Evolutionary conservation across 495 filamentous ascomycete species (phyloP).

Genomic region (Podospora comata): DNA sequence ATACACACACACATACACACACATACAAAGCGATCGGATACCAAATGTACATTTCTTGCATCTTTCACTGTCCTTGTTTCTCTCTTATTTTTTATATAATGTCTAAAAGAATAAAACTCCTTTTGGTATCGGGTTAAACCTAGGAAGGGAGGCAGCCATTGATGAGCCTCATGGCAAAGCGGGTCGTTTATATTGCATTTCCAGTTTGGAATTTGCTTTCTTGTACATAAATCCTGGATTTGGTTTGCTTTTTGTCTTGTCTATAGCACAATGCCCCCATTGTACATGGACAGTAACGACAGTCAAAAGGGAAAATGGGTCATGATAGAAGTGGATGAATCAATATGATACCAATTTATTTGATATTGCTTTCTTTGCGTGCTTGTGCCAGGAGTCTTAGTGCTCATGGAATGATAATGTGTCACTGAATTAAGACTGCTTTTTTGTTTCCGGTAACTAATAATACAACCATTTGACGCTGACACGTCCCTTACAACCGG

Average conservation of each 20-base stretch:
- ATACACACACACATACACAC: too few species aligned
- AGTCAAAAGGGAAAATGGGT: background rate
- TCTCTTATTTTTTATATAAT: slow-evolving; percentile 1
- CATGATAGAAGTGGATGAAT: slow-evolving; percentile 1
- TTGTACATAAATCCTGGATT: background rate
- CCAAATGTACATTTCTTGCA: background rate
- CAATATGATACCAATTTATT: background rate
- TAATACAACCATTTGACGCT: background rate
- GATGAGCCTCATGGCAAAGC: background rate
- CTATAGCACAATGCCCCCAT: background rate
- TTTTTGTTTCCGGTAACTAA: background rate
- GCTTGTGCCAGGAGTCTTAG: background rate
- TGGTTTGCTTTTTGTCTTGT: background rate
- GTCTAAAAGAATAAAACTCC: background rate
- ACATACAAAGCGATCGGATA: background rate
- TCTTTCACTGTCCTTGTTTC: slow-evolving; percentile 5
- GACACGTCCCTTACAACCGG: background rate
- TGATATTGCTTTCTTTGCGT: background rate
- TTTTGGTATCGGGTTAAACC: background rate
- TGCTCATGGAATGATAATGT: too few species aligned
- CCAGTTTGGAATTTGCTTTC: background rate
- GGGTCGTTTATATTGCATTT: background rate
- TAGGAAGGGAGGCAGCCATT: background rate
- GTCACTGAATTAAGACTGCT: too few species aligned
- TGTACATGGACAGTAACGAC: background rate